Evolutionary conservation across 495 filamentous ascomycete genomes (phyloP).

Genomic region (Glonium stellatum): DNA sequence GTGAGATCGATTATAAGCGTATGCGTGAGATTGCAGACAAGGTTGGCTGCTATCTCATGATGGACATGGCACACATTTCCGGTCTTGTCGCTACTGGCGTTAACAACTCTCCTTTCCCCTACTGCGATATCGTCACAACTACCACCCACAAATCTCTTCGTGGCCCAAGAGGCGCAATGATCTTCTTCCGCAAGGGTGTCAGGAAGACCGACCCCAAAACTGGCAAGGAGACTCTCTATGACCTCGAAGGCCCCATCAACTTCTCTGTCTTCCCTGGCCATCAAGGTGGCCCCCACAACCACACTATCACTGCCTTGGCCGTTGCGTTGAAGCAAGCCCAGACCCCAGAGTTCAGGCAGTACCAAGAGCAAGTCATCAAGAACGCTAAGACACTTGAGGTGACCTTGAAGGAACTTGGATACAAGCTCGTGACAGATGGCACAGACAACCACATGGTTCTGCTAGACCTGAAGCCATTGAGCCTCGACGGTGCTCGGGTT

Average conservation of each 20-base stretch:
- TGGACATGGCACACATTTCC: slow-evolving; percentile 98
- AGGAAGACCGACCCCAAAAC: slow-evolving; percentile 77
- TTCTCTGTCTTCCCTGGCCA: slow-evolving; percentile 97
- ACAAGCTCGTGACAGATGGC: slow-evolving; percentile 84
- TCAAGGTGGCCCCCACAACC: slow-evolving; percentile 96
- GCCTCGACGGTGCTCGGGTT: slow-evolving; percentile 85
- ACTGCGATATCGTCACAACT: slow-evolving; percentile 94
- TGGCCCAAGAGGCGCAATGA: slow-evolving; percentile 92
- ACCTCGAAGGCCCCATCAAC: slow-evolving; percentile 92
- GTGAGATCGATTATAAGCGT: slow-evolving; percentile 82
- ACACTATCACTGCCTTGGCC: slow-evolving; percentile 92
- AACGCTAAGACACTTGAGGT: slow-evolving; percentile 83
- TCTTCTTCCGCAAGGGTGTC: slow-evolving; percentile 93
- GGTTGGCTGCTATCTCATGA: slow-evolving; percentile 83
- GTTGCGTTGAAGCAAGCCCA: slow-evolving; percentile 93
- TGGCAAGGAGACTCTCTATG: slow-evolving; percentile 75
- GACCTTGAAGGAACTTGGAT: slow-evolving; percentile 71
- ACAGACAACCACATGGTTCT: slow-evolving; percentile 97
- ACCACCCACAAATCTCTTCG: slow-evolving; percentile 96
- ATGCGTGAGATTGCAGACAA: slow-evolving; percentile 85
- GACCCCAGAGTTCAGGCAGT: slow-evolving; percentile 75
- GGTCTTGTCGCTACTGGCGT: slow-evolving; percentile 88
- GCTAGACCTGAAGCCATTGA: slow-evolving; percentile 86
- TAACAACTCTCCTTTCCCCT: slow-evolving; percentile 77
- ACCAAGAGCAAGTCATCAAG: slow-evolving; percentile 78